Evolutionary conservation across 768 basidiomycete species (phyloP).

Genomic region (Lactarius akahatsu): DNA sequence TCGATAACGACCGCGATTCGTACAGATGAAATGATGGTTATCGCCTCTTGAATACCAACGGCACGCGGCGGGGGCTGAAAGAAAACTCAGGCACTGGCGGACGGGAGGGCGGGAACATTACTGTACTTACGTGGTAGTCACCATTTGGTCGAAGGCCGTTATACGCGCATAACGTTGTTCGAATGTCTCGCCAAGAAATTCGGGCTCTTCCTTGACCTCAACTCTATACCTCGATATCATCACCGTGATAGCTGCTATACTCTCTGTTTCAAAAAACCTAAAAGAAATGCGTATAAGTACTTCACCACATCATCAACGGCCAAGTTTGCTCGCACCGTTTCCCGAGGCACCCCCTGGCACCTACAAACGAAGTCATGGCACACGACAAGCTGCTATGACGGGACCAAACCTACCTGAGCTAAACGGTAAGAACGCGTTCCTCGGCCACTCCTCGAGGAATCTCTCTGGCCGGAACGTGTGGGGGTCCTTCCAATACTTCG

Average conservation of each 20-base stretch:
- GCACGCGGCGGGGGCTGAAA: constrained; percentile 27
- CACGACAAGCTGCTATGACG: neutral
- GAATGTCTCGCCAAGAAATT: constrained; percentile 46
- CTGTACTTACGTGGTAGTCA: neutral
- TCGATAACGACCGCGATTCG: too few relatives aligned
- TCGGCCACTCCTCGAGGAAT: constrained; percentile 37
- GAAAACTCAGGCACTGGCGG: neutral
- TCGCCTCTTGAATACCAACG: constrained; percentile 30
- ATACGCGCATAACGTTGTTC: constrained; percentile 40
- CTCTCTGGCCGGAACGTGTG: constrained; percentile 43
- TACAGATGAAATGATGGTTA: neutral
- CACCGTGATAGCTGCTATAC: constrained; percentile 46
- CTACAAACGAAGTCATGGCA: constrained; percentile 1
- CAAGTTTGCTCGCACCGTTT: constrained; percentile 21
- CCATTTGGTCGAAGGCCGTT: neutral
- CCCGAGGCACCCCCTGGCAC: constrained; percentile 30
- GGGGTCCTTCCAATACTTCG: constrained; percentile 57
- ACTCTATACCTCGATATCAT: constrained; percentile 48
- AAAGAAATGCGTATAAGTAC: neutral
- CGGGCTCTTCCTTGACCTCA: constrained; percentile 48
- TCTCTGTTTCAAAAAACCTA: constrained; percentile 52
- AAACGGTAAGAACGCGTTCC: constrained; percentile 38
- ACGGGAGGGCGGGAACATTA: neutral
- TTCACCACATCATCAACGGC: neutral
- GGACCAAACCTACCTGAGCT: constrained; percentile 26